These are phyloP conservation scores for Leishmania tropica DNA, from an alignment of 208 protist genomes.

Conservation along the genomic window DNA sequence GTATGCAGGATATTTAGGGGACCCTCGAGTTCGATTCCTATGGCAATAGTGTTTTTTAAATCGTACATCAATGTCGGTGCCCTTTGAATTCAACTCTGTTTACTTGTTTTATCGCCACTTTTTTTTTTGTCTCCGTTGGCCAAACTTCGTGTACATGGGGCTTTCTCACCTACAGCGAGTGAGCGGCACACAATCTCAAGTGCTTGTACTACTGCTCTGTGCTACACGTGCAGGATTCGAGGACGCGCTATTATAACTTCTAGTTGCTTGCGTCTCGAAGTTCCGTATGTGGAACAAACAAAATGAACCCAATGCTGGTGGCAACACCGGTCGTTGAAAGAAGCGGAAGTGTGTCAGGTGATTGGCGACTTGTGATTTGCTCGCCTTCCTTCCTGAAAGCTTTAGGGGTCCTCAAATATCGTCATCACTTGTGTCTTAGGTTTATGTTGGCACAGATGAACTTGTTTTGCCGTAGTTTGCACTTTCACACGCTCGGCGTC, in stretches of 20 bases:
- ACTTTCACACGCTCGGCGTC: background rate
- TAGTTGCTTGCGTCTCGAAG: background rate
- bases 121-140: background rate
- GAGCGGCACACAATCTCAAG: background rate
- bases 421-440: constrained; percentile 18
- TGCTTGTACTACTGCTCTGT: background rate
- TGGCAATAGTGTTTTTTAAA: background rate
- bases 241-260: background rate
- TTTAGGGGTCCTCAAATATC: constrained; percentile 13
- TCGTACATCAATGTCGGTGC: background rate
- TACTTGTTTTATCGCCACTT: background rate
- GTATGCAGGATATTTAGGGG: too few relatives aligned
- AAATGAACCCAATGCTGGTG: background rate
- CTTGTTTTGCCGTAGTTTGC: constrained; percentile 11
- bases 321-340: too few relatives aligned
- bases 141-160: background rate
- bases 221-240: background rate
- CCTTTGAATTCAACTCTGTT: background rate
- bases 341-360: background rate
- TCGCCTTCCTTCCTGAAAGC: background rate
- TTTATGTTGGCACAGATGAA: background rate
- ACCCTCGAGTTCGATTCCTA: background rate
- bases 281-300: background rate
- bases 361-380: too few relatives aligned
- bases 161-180: background rate